Evolutionary conservation across 2,329 filamentous ascomycete species (phyloP).

Genomic region (Botrytis hyacinthi): DNA sequence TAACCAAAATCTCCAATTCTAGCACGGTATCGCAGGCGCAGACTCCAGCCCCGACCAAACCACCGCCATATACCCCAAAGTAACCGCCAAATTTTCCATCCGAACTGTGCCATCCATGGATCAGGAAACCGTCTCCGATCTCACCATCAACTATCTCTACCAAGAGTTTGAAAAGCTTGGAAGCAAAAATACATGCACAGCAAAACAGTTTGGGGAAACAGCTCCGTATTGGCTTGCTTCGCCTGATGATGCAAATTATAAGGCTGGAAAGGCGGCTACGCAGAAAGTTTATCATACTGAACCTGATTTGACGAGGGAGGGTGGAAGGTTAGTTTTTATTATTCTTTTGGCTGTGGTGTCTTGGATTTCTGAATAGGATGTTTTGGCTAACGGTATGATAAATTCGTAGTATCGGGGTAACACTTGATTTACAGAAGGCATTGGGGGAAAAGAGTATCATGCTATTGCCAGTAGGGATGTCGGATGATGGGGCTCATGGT

Average conservation of each 20-base stretch:
- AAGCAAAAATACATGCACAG: conserved; percentile 2
- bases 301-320: conserved; percentile 17
- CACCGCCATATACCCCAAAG: conserved; percentile 5
- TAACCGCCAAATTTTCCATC: conserved; percentile 15
- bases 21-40: conserved; percentile 12
- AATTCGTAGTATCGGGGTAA: neutral
- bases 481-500: conserved; percentile 11
- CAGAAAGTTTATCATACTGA: conserved; percentile 3
- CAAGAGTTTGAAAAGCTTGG: conserved; percentile 3
- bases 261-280: neutral
- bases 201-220: neutral
- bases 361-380: neutral
- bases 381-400: neutral
- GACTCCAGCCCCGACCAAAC: neutral
- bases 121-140: neutral
- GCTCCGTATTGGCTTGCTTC: conserved; percentile 2
- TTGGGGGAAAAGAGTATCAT: conserved; percentile 17
- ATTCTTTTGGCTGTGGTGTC: neutral
- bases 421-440: conserved; percentile 10
- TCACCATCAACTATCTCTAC: neutral
- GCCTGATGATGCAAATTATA: neutral
- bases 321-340: conserved; percentile 2
- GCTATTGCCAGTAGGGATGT: conserved; percentile 15
- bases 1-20: too few relatives aligned
- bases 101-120: conserved; percentile 4